phyloP scores from a whole-genome alignment of 2,329 filamentous ascomycete species.

The Exophiala bonariae region DNA sequence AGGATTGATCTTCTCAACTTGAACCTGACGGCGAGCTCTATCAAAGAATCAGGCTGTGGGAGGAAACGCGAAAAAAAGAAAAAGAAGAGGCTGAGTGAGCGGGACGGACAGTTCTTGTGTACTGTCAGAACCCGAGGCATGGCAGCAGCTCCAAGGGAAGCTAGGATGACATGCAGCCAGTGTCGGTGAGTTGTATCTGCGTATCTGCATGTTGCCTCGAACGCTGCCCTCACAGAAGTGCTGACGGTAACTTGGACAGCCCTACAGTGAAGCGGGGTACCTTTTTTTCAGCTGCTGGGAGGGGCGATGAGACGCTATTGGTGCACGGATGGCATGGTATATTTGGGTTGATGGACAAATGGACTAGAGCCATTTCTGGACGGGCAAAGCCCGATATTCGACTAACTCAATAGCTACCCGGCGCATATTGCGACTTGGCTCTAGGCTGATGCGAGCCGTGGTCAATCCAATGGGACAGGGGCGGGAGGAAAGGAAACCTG shows the following conservation, averaged over 20 bases:
- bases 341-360: not conserved
- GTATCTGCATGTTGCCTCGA: no score
- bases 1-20: not conserved
- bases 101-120: constrained; percentile 18
- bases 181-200: constrained; percentile 13
- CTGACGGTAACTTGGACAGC: no score
- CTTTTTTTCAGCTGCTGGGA: constrained; percentile 17
- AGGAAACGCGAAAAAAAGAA: constrained; percentile 5
- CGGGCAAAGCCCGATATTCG: not conserved
- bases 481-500: not conserved
- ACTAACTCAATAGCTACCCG: constrained; percentile 9
- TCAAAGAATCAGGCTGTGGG: no score
- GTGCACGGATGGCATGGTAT: constrained; percentile 6
- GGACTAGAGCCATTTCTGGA: no score
- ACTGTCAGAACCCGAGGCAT: not conserved
- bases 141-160: constrained; percentile 1
- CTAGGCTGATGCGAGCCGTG: no score
- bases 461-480: constrained; percentile 10
- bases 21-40: not conserved
- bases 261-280: constrained; percentile 12
- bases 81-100: constrained; percentile 11
- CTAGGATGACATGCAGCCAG: not conserved
- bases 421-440: no score
- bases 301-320: constrained; percentile 11
- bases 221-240: no score